Evolutionary conservation across 805 yeast genomes (phyloP).

Genomic region (Kuraishia cidri): DNA sequence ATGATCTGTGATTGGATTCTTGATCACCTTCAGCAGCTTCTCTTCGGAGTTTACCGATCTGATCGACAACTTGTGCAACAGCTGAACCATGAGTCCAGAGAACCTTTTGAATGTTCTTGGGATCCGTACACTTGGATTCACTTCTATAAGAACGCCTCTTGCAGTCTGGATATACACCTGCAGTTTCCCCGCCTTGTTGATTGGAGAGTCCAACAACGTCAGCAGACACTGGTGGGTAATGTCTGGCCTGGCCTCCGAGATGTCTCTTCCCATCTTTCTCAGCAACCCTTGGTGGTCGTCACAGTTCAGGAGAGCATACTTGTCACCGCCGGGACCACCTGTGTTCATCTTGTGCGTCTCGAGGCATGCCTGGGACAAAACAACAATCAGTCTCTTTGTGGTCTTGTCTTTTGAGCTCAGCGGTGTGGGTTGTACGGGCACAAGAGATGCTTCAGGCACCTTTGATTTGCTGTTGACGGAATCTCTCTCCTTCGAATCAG

Average conservation of each 20-base stretch:
- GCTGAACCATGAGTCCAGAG: slow-evolving; percentile 96
- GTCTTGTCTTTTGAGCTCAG: slow-evolving; percentile 78
- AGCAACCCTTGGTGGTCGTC: slow-evolving; percentile 96
- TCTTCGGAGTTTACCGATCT: slow-evolving; percentile 95
- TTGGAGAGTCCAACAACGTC: slow-evolving; percentile 93
- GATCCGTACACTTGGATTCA: slow-evolving; percentile 92
- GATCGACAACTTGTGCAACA: slow-evolving; percentile 85
- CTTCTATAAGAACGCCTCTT: slow-evolving; percentile 88
- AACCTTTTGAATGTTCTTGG: slow-evolving; percentile 98
- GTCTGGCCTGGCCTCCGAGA: slow-evolving; percentile 98
- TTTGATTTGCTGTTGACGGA: slow-evolving; percentile 18
- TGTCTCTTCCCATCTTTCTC: slow-evolving; percentile 94
- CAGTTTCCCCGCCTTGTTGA: slow-evolving; percentile 92
- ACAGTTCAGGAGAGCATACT: slow-evolving; percentile 89
- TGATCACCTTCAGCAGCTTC: slow-evolving; percentile 85
- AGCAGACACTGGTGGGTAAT: slow-evolving; percentile 96
- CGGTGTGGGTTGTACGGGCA: slow-evolving; percentile 81
- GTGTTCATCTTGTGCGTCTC: slow-evolving; percentile 89
- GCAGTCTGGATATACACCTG: slow-evolving; percentile 97
- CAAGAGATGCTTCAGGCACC: slow-evolving; percentile 53
- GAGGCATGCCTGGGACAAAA: slow-evolving; percentile 90
- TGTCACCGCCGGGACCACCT: slow-evolving; percentile 76
- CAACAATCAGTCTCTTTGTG: slow-evolving; percentile 85
- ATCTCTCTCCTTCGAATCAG: slow-evolving; percentile 38
- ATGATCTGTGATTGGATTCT: slow-evolving; percentile 95